Conservation (phyloP, 2,329 filamentous ascomycete genomes). For the Cercospora sp. region DNA sequence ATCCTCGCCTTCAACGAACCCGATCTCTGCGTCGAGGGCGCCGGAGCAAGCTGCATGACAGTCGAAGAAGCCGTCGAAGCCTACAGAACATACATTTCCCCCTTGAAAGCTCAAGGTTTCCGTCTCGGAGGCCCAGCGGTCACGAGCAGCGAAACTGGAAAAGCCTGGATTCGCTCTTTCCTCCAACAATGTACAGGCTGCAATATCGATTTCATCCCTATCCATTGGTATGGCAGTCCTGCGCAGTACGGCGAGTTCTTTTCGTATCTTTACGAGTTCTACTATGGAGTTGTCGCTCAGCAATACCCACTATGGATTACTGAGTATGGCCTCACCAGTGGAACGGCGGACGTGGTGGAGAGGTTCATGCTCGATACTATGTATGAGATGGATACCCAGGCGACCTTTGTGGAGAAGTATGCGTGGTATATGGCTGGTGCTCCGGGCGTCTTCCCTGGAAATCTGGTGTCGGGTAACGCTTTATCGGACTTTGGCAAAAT, state of each 20-base stretch:
- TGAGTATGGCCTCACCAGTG: neutral
- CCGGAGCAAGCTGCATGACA: neutral
- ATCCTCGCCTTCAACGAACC: slow-evolving; percentile 6
- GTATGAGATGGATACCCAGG: neutral
- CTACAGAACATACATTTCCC: neutral
- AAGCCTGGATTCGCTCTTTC: neutral
- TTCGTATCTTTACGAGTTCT: neutral
- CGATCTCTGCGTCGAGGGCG: neutral
- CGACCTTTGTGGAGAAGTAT: slow-evolving; percentile 7
- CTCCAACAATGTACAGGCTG: neutral
- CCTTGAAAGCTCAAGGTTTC: slow-evolving; percentile 2
- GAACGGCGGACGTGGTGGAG: neutral
- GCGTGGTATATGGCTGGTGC: slow-evolving; percentile 5
- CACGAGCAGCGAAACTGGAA: neutral
- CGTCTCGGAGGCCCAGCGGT: neutral
- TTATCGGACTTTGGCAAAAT: neutral
- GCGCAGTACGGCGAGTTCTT: neutral
- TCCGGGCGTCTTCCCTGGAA: slow-evolving; percentile 1
- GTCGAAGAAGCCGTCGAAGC: neutral
- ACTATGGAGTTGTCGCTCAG: neutral
- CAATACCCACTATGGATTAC: neutral
- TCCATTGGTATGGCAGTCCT: neutral
- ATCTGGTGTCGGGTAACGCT: neutral
- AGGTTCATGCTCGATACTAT: neutral
- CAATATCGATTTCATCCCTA: slow-evolving; percentile 3